These are phyloP conservation scores for Exophiala sideris DNA, from an alignment of 2,329 filamentous ascomycete species.

Conservation along the genomic window DNA sequence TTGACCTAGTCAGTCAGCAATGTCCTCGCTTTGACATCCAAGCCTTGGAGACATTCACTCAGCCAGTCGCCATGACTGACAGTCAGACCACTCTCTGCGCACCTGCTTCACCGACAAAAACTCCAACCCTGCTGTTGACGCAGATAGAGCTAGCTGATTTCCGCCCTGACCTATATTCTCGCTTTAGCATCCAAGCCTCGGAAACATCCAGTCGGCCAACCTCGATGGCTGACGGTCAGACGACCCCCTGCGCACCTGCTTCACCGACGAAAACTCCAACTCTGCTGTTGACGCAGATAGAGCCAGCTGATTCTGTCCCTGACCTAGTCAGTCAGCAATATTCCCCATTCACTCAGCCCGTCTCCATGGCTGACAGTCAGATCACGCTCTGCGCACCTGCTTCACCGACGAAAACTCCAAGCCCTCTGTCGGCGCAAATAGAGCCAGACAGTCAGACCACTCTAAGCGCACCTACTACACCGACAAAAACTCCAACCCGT, in stretches of 20 bases:
- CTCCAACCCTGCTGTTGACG: background rate
- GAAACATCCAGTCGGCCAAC: background rate
- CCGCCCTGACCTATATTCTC: no score
- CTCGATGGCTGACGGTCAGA: background rate
- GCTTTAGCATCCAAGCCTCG: no score
- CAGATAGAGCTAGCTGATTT: background rate
- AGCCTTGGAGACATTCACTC: background rate
- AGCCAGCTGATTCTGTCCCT: background rate
- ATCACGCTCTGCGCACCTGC: background rate
- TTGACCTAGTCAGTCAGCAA: constrained; percentile 54
- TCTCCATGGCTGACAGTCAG: background rate
- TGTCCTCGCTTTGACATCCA: background rate
- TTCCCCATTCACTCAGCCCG: background rate
- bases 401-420: background rate
- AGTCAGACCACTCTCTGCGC: background rate
- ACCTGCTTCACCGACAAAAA: background rate
- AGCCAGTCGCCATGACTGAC: background rate
- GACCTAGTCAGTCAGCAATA: no score
- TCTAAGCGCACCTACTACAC: no score
- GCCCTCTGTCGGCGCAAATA: background rate
- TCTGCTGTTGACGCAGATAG: background rate
- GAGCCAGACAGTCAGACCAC: background rate
- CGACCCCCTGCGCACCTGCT: background rate
- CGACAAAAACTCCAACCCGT: no score
- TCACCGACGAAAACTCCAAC: background rate